Conservation (phyloP, 2,329 filamentous ascomycete species). For the Botrytis tulipae region DNA sequence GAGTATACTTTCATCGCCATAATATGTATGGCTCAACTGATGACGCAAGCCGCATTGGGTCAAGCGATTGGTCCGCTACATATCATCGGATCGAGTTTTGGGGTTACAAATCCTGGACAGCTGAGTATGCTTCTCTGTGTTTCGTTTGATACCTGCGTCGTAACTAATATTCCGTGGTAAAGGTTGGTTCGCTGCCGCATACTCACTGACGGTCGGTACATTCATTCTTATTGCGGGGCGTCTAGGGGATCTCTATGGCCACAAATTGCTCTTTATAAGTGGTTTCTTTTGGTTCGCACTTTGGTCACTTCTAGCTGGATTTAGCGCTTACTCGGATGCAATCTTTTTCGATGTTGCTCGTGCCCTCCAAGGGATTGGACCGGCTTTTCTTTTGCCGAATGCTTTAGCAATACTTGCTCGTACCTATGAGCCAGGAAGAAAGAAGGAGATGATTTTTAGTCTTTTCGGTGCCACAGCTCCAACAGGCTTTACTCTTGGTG, state of each 20-base stretch:
- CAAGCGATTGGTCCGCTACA: conserved; percentile 49
- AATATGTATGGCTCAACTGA: conserved; percentile 48
- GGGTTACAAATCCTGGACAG: conserved; percentile 43
- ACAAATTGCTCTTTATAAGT: conserved; percentile 47
- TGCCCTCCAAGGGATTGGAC: conserved; percentile 54
- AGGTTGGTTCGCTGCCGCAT: conserved; percentile 58
- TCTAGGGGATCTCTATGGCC: conserved; percentile 53
- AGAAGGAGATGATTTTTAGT: conserved; percentile 46
- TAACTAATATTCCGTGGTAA: neutral
- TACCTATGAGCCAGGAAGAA: conserved; percentile 46
- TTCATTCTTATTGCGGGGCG: conserved; percentile 54
- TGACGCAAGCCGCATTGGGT: conserved; percentile 49
- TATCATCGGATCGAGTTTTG: conserved; percentile 49
- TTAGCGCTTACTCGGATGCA: conserved; percentile 32
- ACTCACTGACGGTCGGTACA: conserved; percentile 54
- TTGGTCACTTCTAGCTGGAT: conserved; percentile 34
- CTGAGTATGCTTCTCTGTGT: conserved; percentile 33
- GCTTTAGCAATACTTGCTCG: conserved; percentile 50
- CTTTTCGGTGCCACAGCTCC: conserved; percentile 50
- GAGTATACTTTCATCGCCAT: conserved; percentile 44
- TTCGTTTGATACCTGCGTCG: no score
- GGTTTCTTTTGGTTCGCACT: conserved; percentile 44
- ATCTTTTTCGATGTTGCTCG: conserved; percentile 49
- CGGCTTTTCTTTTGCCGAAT: conserved; percentile 52
- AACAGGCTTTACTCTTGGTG: conserved; percentile 46